A percentile compares a stretch with the other conserved stretches of the same genome.
Evolutionary conservation across 352 stramenopile genomes (phyloP).

Genomic region (Pythium biforme): DNA sequence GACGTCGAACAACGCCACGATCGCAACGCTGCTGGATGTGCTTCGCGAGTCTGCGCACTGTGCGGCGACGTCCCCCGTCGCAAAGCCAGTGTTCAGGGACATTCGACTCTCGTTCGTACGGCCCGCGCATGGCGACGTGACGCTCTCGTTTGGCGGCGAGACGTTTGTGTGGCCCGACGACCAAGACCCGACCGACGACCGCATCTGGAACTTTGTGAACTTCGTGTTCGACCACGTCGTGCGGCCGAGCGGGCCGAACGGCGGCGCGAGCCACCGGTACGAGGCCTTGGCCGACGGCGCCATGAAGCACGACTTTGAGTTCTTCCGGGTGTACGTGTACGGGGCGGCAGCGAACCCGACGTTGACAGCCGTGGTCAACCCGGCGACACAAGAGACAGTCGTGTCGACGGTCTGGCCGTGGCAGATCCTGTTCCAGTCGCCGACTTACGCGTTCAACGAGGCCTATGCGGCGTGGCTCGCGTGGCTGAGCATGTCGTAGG

Average conservation of each 20-base stretch:
- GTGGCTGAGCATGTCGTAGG: slow-evolving; percentile 1
- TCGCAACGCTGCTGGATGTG: neutral
- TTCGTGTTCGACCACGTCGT: slow-evolving; percentile 13
- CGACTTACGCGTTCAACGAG: slow-evolving; percentile 8
- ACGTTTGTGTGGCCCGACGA: neutral
- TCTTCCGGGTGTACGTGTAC: slow-evolving; percentile 2
- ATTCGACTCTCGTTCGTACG: neutral
- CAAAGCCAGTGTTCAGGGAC: neutral
- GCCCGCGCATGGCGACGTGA: neutral
- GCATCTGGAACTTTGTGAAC: neutral
- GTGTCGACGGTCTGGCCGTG: slow-evolving; percentile 6
- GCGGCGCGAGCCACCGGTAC: neutral
- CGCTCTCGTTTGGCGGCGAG: neutral
- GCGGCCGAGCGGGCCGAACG: neutral
- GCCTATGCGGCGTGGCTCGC: slow-evolving; percentile 7
- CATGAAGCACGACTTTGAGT: slow-evolving; percentile 8
- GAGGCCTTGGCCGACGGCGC: neutral
- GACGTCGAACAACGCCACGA: neutral
- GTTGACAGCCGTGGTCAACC: neutral
- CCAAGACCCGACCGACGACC: neutral
- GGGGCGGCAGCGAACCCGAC: neutral
- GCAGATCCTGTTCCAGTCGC: slow-evolving; percentile 18
- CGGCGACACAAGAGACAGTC: neutral
- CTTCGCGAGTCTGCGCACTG: slow-evolving; percentile 7
- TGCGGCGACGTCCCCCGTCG: neutral